A percentile compares a stretch with the other conserved stretches of the same genome.
These are phyloP conservation scores for Leavenworthia alabamica DNA, from an alignment of 345 rosid species.

Conservation along the genomic window DNA sequence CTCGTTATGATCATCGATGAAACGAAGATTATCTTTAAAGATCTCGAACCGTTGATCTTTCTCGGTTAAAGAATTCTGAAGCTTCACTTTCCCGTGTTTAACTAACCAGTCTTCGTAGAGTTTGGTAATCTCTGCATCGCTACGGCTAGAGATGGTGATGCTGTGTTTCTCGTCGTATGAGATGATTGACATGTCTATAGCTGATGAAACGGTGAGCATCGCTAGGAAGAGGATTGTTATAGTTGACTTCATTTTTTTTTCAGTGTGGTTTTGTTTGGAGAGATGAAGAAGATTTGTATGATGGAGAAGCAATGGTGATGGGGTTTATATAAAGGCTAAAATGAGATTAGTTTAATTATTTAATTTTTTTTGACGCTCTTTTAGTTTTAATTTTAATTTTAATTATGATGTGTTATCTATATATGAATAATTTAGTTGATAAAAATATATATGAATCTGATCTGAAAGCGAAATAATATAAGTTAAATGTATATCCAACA, in stretches of 20 bases:
- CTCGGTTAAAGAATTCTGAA: conserved; percentile 53
- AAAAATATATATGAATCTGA: not conserved
- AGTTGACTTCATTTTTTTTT: conserved; percentile 42
- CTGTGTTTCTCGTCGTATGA: conserved; percentile 53
- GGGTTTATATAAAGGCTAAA: conserved; percentile 23
- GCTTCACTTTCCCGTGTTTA: conserved; percentile 68
- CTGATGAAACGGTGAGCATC: conserved; percentile 43
- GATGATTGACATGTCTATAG: conserved; percentile 70
- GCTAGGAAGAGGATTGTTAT: conserved; percentile 33
- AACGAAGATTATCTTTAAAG: conserved; percentile 75
- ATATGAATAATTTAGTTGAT: not conserved
- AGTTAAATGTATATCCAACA: not conserved
- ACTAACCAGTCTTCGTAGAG: conserved; percentile 70
- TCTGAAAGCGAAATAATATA: not conserved
- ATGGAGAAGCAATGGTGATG: conserved; percentile 18
- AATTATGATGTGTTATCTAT: too few relatives aligned
- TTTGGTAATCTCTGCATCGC: conserved; percentile 55
- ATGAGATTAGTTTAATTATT: conserved; percentile 9
- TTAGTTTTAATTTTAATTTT: too few relatives aligned
- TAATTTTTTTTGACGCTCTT: not conserved
- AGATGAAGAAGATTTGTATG: conserved; percentile 9
- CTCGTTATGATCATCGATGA: conserved; percentile 71
- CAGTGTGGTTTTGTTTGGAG: conserved; percentile 11
- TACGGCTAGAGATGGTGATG: conserved; percentile 28
- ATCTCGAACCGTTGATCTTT: conserved; percentile 64